Evolutionary conservation across 73 alveolate species (phyloP), one percentile per base, ranked within the genome.

Genomic region (Loxodes magnus): DNA sequence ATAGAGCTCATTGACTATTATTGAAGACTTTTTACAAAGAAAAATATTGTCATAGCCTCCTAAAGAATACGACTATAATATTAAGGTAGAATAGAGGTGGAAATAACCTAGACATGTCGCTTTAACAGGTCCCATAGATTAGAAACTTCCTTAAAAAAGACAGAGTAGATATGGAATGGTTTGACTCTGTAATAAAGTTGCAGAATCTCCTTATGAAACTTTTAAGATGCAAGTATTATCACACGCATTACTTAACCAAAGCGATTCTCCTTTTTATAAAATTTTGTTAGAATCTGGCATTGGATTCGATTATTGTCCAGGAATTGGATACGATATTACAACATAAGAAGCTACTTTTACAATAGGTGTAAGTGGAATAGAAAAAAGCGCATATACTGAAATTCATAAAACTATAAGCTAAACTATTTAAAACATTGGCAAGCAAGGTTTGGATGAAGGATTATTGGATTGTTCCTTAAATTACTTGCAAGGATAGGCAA

Each of bases 341-440:
- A 70, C 91, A 9, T 63, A 34, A 38, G 66, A 77, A 55, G 71
- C 79, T 7, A 55, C 81, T 3, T 71, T 77, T 43, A 71, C 82
- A 1, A 20, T 77, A 35, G 91, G 91, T 2, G 74, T 77, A 4
- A 36, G 55, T 4, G 77, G 82, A 43, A 43, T 77, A 15, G n/a
- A 17, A 25, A 23, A 39, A 9, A 66, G 51, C 27, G 66, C 52
- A 12, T 20, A 51, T 12, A 27, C 35, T 5, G 37, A 60, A 15
- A 35, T 66, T 34, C 77, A 68, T 29, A 38, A 43, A 23, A 72
- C 72, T 26, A 38, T 77, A 1, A 23, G 35, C 6, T 74, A 77
- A 25, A 55, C 74, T 0, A 30, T 77, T 1, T 4, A 35, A 25
- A 58, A 62, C 20, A 52, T 53, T 0, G 54, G 38, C 1, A 42